Base-by-base conservation (phyloP, 208 protist genomes). In the Wallacemonas sp. region DNA sequence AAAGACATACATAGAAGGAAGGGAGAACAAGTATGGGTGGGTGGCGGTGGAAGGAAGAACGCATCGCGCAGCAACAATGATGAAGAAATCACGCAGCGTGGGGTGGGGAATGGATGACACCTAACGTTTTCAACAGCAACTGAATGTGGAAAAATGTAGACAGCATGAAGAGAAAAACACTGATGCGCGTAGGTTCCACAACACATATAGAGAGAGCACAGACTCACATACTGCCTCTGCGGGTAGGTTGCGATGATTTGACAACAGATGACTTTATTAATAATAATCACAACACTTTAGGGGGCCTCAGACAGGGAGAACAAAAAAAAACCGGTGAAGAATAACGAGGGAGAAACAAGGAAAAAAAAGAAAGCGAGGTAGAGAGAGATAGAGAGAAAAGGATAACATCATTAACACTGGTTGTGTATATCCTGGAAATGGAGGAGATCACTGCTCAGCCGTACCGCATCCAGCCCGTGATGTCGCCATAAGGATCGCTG, bases 391-490 rank as follows among this genome's bases (percentile, higher is more conserved):
- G 27, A 27, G 19, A 64, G n/a, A 70, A 62, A 2, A 70, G 9
- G 8, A 65, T 21, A 17, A 70, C 19, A 62, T 55, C 19, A 33
- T 14, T 9, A 12, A 26, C 14, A 6, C 9, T 41, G 36, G 6
- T 6, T 41, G 36, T 41, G 36, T 41, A 14, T 41, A 41, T 14
- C 44, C 4, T 17, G n/a, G 9, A 49, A 5, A 49, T 17, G 19
- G 9, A 49, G 9, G 19, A 6, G 17, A 14, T 14, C 19, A 12
- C 44, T 12, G 9, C 6, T 55, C 26, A 55, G 11, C 34, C 32
- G 30, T 75, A 75, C 6, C 70, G 70, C 61, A 75, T 64, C 70
- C 70, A 75, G 19, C 70, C 70, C 16, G 39, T 19, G 17, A 75
- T 62, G 1, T 16, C 4, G 24, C 56, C 62, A 24, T 75, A 23